Evolutionary conservation across 768 basidiomycete genomes (phyloP), one percentile per base, ranked within the genome.

Genomic region (Erythrobasidium yunnanense): DNA sequence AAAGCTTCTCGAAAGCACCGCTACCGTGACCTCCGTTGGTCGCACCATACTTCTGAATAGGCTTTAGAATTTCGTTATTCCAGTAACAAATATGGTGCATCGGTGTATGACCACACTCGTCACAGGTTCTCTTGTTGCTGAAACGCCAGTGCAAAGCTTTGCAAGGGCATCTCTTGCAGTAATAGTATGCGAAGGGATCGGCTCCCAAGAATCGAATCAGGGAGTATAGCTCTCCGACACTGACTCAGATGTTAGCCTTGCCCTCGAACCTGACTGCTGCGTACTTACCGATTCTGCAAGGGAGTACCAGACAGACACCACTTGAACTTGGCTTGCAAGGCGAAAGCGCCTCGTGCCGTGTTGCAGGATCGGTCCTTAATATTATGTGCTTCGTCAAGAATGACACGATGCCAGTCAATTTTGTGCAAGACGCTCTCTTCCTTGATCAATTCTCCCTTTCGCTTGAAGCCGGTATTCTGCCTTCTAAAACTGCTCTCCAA

Each of bases 191-290:
- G 74, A 89, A 91, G 0, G 89, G 71, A 54, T 68, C 57, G 29
- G 88, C 88, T n/a, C 90, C 90, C 55, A 93, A 76, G 78, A 96
- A 95, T 53, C 77, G 68, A 22, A 71, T 60, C 35, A 70, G 81
- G 75, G 91, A 95, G 78, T 99, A 99, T 54, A 99, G 78, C 75
- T 99, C 95, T 69, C 95, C 95, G n/a, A 99, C 95, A 70, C 95
- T 86, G 73, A 72, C 15, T 52, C 50, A 52, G 42, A 20, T 45
- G 15, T 45, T 15, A 45, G 42, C 42, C 22, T 15, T 15, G 15
- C 15, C 22, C 42, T 15, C 22, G 42, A 45, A 15, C 15, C 38
- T 42, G 11, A 42, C 50, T 23, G 13, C 50, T 52, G 8, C 18
- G 54, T 13, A 30, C 46, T n/a, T 25, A 63, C 25, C 60, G 7